Evolutionary conservation across 148 eudicot species (phyloP), one percentile per base, ranked within the genome.

Genomic region (Camellia sinensis): DNA sequence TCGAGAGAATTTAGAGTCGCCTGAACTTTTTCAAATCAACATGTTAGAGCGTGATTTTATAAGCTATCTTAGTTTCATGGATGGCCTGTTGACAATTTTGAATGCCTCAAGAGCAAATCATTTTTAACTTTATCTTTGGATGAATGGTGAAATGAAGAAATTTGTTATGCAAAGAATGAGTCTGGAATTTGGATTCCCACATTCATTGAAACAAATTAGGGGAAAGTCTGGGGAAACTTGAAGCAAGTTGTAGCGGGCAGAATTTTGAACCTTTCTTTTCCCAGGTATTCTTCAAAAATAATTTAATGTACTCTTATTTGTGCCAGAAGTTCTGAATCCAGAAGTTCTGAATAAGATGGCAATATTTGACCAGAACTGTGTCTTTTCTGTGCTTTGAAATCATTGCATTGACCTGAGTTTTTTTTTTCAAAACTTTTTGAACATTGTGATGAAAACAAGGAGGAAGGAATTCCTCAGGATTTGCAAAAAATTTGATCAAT

Each of bases 1-100:
- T 8, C 87, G 83, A 18, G 69, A 82, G 22, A 90, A 29, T 70
- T 83, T 80, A 41, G 86, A 78, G 69, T 90, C 91, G 15, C 92
- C 97, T 93, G 67, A 14, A 44, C 3, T 44, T 72, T 44, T 45
- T n/a, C 40, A 52, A 48, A 71, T 68, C 21, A 56, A 52, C 67
- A 79, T 52, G 64, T 65, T 50, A 75, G 53, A 63, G 43, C 9
- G 19, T 67, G 22, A 11, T 41, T 54, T 57, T 59, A 21, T 17
- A 52, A 11, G 17, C 40, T 40, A 19, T 44, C 21, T 18, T 17
- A 41, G 63, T 37, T 57, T 41, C n/a, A 41, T 73, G 7, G 61
- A 50, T 37, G 52, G 52, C 66, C 4, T n/a, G 40, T 56, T 12
- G 64, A 74, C 14, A 37, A 74, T 48, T 56, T 53, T 64, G 41